A percentile compares a stretch with the other conserved stretches of the same genome.
phyloP scores from a whole-genome alignment of 345 rosid genomes.

The Linum tenue region DNA sequence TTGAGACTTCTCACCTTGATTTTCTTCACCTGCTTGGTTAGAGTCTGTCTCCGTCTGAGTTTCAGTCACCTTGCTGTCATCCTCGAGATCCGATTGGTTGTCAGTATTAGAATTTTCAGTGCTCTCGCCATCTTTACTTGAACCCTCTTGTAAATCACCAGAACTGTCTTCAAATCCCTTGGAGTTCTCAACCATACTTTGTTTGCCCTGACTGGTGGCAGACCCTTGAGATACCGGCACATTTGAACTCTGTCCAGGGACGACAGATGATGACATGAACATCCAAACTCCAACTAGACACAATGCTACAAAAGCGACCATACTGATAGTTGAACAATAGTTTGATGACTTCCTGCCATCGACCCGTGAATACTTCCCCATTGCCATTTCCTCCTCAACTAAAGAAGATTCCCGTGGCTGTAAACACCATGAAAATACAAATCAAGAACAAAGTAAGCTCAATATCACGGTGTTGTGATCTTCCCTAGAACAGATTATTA shows the following conservation, averaged over 20 bases:
- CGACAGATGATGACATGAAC: slow-evolving; percentile 9
- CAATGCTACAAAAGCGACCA: slow-evolving; percentile 4
- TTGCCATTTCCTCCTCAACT: slow-evolving; percentile 1
- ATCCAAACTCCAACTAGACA: slow-evolving; percentile 4
- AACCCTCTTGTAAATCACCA: slow-evolving; percentile 2
- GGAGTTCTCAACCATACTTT: background rate
- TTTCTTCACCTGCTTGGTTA: too few relatives aligned
- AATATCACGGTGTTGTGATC: background rate
- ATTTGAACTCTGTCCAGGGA: background rate
- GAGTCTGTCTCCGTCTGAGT: background rate
- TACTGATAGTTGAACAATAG: slow-evolving; percentile 6
- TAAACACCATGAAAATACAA: background rate
- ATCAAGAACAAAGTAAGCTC: background rate
- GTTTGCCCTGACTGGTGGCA: background rate
- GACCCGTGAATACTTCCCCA: slow-evolving; percentile 11
- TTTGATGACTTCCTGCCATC: slow-evolving; percentile 5
- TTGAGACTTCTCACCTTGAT: background rate
- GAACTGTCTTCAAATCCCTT: slow-evolving; percentile 2
- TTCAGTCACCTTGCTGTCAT: background rate
- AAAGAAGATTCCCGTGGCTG: background rate
- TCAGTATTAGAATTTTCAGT: background rate
- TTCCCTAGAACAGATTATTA: too few relatives aligned
- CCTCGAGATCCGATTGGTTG: background rate
- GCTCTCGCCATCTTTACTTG: background rate
- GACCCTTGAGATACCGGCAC: background rate